Evolutionary conservation across 306 rosid genomes (phyloP).

Genomic region (Corylus americana): DNA sequence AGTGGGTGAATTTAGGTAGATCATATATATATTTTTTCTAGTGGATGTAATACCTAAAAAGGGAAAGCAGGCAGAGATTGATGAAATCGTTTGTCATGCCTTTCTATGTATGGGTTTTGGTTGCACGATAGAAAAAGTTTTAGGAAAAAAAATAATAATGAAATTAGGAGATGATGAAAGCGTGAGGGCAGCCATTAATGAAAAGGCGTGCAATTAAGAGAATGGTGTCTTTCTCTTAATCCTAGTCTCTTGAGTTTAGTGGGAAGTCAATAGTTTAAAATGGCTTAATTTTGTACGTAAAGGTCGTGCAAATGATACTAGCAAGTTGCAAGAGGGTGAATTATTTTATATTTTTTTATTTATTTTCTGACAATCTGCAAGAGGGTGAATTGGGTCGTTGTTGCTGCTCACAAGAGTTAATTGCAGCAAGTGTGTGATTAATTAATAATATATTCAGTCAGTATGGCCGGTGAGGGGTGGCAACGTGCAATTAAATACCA

Average conservation of each 20-base stretch:
- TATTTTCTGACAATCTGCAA: not conserved
- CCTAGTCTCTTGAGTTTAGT: constrained; percentile 10
- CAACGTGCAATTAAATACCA: not conserved
- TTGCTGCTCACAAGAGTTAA: not conserved
- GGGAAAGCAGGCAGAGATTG: not conserved
- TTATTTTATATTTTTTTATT: too few relatives aligned
- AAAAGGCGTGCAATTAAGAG: not conserved
- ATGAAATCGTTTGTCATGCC: constrained; percentile 12
- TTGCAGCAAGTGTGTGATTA: not conserved
- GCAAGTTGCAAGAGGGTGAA: not conserved
- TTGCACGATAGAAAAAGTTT: not conserved
- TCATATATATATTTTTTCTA: not conserved
- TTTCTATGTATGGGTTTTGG: not conserved
- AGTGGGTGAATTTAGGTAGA: constrained; percentile 27
- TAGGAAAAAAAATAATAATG: not conserved
- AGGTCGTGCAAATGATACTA: constrained; percentile 3
- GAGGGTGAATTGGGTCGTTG: not conserved
- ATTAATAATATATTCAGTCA: not conserved
- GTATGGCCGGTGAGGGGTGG: not conserved
- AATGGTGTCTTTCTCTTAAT: constrained; percentile 9
- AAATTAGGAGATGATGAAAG: constrained; percentile 13
- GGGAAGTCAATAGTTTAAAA: constrained; percentile 4
- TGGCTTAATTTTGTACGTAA: constrained; percentile 10
- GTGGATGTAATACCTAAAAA: not conserved
- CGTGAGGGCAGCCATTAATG: not conserved